Evolutionary conservation across 2,329 filamentous ascomycete genomes (phyloP).

Genomic region (Tolypocladium endophyticum): DNA sequence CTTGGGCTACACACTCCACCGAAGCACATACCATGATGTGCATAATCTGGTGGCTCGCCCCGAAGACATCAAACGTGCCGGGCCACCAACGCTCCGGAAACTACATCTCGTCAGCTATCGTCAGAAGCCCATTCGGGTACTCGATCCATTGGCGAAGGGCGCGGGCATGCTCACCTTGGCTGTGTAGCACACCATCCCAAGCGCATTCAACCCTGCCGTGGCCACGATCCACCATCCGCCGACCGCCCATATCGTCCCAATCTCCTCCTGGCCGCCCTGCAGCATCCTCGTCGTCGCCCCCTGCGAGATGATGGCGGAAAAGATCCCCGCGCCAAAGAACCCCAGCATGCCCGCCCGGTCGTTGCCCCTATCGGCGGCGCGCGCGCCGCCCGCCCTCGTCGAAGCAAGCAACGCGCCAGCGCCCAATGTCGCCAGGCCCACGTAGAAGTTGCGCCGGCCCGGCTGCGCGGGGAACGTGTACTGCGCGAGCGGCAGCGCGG

Average conservation of each 20-base stretch:
- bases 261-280: neutral
- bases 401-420: neutral
- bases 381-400: neutral
- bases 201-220: neutral
- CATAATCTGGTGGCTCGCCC: neutral
- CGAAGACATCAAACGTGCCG: neutral
- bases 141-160: no score
- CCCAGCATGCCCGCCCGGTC: neutral
- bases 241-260: neutral
- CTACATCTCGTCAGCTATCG: neutral
- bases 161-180: neutral
- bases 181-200: neutral
- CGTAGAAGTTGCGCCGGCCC: neutral
- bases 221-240: neutral
- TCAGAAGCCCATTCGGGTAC: neutral
- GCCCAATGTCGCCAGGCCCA: neutral
- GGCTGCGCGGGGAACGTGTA: neutral
- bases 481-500: neutral
- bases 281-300: neutral
- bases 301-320: neutral
- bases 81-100: neutral
- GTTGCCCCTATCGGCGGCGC: neutral
- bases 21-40: neutral
- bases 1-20: neutral
- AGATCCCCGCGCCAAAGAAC: neutral